Conservation (phyloP, 2,329 filamentous ascomycete species). For the Xylogone sp. region DNA sequence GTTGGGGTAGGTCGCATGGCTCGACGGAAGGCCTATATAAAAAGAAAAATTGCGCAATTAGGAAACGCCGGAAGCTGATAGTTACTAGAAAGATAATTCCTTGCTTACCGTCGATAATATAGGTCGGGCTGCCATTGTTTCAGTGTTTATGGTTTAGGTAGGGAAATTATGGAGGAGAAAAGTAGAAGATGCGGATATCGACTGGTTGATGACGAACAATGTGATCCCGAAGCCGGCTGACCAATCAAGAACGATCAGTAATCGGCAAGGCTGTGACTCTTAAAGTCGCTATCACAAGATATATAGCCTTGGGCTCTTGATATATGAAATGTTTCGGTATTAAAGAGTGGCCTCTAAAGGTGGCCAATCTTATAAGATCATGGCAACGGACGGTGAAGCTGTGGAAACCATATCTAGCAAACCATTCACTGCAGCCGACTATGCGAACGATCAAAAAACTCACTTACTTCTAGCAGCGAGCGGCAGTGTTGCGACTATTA, state of each 20-base stretch:
- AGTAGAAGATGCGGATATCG: not conserved
- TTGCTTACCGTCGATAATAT: conserved; percentile 23
- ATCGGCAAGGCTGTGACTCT: conserved; percentile 6
- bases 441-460: too few relatives aligned
- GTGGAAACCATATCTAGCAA: too few relatives aligned
- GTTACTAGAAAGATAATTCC: not conserved
- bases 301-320: not conserved
- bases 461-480: conserved; percentile 65
- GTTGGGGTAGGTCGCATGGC: conserved; percentile 32
- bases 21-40: conserved; percentile 39
- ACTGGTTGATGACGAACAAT: conserved; percentile 9
- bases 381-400: too few relatives aligned
- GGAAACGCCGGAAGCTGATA: too few relatives aligned
- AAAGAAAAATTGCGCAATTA: too few relatives aligned
- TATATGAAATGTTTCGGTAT: not conserved
- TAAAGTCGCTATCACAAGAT: conserved; percentile 2
- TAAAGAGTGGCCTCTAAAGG: too few relatives aligned
- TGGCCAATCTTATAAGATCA: too few relatives aligned
- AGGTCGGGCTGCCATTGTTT: conserved; percentile 24
- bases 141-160: not conserved
- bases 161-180: not conserved
- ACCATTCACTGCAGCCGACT: too few relatives aligned
- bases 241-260: conserved; percentile 19
- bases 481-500: conserved; percentile 85
- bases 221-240: conserved; percentile 16